These are phyloP conservation scores for Trichoderma breve DNA, from an alignment of 2,329 filamentous ascomycete genomes.

Conservation along the genomic window DNA sequence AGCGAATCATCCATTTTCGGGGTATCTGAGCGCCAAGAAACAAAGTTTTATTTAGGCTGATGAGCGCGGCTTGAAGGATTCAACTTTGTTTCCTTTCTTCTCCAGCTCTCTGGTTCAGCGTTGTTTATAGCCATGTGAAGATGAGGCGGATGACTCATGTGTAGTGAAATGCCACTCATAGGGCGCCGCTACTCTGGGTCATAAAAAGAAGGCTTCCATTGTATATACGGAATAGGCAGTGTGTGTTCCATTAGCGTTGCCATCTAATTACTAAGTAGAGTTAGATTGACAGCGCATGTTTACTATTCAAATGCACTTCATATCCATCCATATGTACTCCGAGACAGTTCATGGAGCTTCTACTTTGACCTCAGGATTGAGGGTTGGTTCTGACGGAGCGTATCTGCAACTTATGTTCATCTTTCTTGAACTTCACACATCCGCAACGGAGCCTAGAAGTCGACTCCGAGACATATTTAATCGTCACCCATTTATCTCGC, in stretches of 20 bases:
- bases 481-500: background rate
- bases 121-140: background rate
- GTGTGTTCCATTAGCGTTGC: background rate
- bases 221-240: background rate
- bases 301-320: background rate
- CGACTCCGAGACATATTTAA: background rate
- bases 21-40: background rate
- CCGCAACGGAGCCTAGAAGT: background rate
- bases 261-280: background rate
- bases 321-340: background rate
- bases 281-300: background rate
- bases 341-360: background rate
- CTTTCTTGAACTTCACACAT: background rate
- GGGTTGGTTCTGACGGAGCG: background rate
- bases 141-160: background rate
- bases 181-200: background rate
- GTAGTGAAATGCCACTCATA: background rate
- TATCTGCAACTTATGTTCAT: background rate
- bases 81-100: background rate
- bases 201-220: background rate
- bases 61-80: background rate
- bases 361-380: background rate
- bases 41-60: background rate
- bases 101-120: background rate
- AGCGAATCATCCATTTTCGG: slow-evolving; percentile 3